Evolutionary conservation across 441 rosid genomes (phyloP).

Genomic region (Gossypium schwendimanii): DNA sequence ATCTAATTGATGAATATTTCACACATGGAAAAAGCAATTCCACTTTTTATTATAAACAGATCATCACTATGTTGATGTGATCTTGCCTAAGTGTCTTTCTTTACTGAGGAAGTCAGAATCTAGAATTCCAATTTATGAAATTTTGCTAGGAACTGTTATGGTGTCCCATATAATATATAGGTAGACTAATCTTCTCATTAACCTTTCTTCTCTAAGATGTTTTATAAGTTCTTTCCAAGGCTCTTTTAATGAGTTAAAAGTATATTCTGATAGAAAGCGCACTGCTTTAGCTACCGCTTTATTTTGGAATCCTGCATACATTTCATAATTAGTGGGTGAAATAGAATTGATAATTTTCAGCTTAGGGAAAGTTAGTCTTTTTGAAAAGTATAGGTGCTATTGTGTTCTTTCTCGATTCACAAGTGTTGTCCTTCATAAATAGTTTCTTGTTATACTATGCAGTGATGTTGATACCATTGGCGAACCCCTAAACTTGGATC

Average conservation of each 20-base stretch:
- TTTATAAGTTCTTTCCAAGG: not conserved
- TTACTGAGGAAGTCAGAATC: not conserved
- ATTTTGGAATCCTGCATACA: not conserved
- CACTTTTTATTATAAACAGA: not conserved
- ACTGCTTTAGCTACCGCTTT: not conserved
- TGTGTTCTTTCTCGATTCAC: not conserved
- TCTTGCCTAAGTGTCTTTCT: not conserved
- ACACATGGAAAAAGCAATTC: not conserved
- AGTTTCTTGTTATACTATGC: conserved; percentile 23
- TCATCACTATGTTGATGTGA: not conserved
- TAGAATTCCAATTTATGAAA: not conserved
- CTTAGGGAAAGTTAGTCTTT: not conserved
- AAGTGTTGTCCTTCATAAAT: not conserved
- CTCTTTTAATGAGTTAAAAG: not conserved
- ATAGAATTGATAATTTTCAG: not conserved
- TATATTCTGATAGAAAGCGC: not conserved
- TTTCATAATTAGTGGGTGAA: not conserved
- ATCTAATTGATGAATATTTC: not conserved
- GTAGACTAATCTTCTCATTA: not conserved
- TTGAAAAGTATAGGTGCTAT: not conserved
- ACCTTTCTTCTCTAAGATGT: not conserved
- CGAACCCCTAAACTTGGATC: conserved; percentile 43
- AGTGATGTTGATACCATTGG: conserved; percentile 45
- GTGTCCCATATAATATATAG: not conserved
- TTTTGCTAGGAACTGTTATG: not conserved